A percentile compares a stretch with the other conserved stretches of the same genome.
phyloP scores from a whole-genome alignment of 352 stramenopile species.

The Lagenidium giganteum region DNA sequence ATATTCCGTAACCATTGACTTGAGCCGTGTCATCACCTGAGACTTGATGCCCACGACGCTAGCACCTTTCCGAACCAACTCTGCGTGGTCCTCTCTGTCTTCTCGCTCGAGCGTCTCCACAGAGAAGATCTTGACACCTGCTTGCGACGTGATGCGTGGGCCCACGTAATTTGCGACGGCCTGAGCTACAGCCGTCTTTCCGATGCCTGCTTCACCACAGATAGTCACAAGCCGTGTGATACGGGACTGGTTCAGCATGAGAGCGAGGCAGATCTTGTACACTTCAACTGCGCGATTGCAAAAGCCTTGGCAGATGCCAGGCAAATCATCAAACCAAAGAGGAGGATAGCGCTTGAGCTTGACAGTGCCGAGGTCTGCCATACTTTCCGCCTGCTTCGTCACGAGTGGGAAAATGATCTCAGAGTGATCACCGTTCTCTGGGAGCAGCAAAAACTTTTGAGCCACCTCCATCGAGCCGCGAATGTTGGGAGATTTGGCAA shows the following conservation, averaged over 20 bases:
- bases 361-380: conserved; percentile 39
- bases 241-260: conserved; percentile 72
- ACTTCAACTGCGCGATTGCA: conserved; percentile 74
- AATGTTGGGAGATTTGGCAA: conserved; percentile 77
- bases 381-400: conserved; percentile 33
- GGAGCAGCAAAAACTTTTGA: conserved; percentile 74
- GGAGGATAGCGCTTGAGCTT: conserved; percentile 63
- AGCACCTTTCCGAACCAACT: conserved; percentile 37
- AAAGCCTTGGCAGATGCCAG: conserved; percentile 74
- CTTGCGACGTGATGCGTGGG: conserved; percentile 65
- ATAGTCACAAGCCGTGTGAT: conserved; percentile 77
- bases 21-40: conserved; percentile 42
- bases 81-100: conserved; percentile 48
- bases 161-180: conserved; percentile 74
- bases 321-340: conserved; percentile 75
- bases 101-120: conserved; percentile 52
- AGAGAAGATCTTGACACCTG: conserved; percentile 65
- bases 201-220: conserved; percentile 67
- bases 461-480: conserved; percentile 57
- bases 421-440: conserved; percentile 69
- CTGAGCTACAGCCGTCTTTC: conserved; percentile 71
- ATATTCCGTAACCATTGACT: conserved; percentile 45
- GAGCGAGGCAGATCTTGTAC: conserved; percentile 76
- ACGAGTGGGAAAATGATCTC: conserved; percentile 79
- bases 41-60: conserved; percentile 27